phyloP scores from a whole-genome alignment of 805 yeast species.

The Cyberlindnera maritima region DNA sequence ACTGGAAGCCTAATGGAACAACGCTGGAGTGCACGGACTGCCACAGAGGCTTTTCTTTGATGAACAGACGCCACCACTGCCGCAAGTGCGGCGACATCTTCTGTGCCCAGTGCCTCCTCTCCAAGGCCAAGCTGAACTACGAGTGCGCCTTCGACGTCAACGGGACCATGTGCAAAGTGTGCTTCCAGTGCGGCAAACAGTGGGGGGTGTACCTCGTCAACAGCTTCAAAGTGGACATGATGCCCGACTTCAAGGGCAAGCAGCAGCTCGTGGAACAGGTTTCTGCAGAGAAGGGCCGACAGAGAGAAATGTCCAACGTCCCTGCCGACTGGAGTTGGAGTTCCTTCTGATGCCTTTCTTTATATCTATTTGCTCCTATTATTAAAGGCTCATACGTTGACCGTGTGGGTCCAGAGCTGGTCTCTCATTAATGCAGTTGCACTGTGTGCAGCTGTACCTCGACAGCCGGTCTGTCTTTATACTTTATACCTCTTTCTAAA shows the following conservation, averaged over 20 bases:
- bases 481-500: too few species aligned
- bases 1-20: constrained; percentile 64
- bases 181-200: constrained; percentile 53
- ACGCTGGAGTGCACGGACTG: constrained; percentile 61
- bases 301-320: constrained; percentile 27
- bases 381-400: too few species aligned
- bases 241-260: constrained; percentile 16
- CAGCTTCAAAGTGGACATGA: constrained; percentile 19
- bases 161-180: constrained; percentile 58
- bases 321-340: constrained; percentile 74
- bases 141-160: constrained; percentile 45
- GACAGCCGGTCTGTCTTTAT: too few species aligned
- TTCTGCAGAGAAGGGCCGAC: not conserved
- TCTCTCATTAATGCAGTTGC: too few species aligned
- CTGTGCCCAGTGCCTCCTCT: constrained; percentile 58
- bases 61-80: constrained; percentile 70
- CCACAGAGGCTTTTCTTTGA: constrained; percentile 54
- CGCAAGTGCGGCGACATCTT: constrained; percentile 70
- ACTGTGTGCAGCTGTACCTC: too few species aligned
- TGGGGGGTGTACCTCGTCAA: constrained; percentile 41
- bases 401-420: too few species aligned
- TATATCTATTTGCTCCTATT: too few species aligned
- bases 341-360: constrained; percentile 38
- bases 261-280: not conserved
- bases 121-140: constrained; percentile 42